phyloP scores from a whole-genome alignment of 805 yeast species.

The Yarrowia sp. region DNA sequence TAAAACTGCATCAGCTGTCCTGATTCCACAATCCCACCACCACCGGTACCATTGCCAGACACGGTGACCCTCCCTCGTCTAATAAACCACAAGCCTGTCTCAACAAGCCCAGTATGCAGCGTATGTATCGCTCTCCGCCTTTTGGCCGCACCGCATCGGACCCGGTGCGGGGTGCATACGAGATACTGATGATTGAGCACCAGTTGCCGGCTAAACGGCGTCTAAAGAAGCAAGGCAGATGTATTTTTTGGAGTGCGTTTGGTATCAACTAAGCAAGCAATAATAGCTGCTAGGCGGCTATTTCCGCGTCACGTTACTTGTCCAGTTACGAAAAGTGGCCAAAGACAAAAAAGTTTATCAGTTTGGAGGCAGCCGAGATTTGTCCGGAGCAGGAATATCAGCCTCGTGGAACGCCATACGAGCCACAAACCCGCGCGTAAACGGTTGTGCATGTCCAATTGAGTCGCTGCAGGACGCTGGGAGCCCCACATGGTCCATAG shows the following conservation, averaged over 20 bases:
- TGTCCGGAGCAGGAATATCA: not conserved
- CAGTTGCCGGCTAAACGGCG: not conserved
- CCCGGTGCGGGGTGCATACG: slow-evolving; percentile 25
- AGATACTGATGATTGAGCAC: not conserved
- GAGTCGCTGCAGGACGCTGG: not conserved
- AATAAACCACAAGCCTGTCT: slow-evolving; percentile 1
- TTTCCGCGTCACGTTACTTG: not conserved
- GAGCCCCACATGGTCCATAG: no score
- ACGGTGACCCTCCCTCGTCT: no score
- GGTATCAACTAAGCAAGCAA: no score
- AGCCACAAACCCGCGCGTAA: not conserved
- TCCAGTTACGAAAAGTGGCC: not conserved
- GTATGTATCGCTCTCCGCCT: not conserved
- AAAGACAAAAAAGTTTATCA: not conserved
- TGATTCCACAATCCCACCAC: no score
- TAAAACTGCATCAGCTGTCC: no score
- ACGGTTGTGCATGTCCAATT: not conserved
- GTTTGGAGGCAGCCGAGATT: not conserved
- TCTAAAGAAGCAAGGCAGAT: no score
- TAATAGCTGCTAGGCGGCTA: not conserved
- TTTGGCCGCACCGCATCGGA: slow-evolving; percentile 19
- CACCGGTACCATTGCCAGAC: no score
- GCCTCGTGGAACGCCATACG: no score
- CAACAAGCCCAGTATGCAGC: no score
- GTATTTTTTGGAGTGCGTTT: no score